Evolutionary conservation across 768 basidiomycete genomes (phyloP).

Genomic region (Pulveroboletus sp.): DNA sequence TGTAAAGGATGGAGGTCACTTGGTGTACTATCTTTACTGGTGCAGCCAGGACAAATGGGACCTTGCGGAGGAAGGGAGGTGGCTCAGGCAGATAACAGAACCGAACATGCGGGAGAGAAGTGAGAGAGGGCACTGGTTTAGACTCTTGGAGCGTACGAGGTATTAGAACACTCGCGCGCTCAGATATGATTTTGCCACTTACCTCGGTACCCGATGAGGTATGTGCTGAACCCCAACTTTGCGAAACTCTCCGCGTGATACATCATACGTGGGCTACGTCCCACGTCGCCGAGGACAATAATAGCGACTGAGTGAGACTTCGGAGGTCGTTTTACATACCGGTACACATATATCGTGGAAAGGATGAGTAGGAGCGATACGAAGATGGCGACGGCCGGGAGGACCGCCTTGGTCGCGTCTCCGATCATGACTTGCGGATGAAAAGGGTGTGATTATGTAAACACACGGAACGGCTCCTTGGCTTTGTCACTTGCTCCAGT

Average conservation of each 20-base stretch:
- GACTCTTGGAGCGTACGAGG: constrained; percentile 48
- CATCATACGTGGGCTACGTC: constrained; percentile 97
- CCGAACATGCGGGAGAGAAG: constrained; percentile 57
- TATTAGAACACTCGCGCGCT: background rate
- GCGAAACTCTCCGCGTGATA: constrained; percentile 95
- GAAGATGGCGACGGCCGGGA: constrained; percentile 5
- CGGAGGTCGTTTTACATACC: constrained; percentile 21
- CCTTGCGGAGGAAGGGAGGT: constrained; percentile 43
- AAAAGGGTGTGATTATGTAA: constrained; percentile 20
- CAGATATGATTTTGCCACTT: constrained; percentile 14
- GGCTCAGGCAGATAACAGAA: constrained; percentile 66
- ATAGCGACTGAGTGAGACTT: constrained; percentile 72
- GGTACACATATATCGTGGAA: constrained; percentile 9
- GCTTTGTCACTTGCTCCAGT: background rate
- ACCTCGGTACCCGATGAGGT: constrained; percentile 86
- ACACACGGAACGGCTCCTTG: background rate
- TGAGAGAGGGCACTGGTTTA: constrained; percentile 67
- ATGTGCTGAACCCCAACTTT: constrained; percentile 68
- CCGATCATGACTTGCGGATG: constrained; percentile 1
- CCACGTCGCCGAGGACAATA: constrained; percentile 92
- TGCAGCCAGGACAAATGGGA: constrained; percentile 69
- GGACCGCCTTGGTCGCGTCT: background rate
- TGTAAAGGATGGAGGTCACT: constrained; percentile 53
- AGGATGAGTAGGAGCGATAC: constrained; percentile 13
- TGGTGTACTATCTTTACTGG: constrained; percentile 80